These are phyloP conservation scores for Suillus clintonianus DNA, from an alignment of 768 basidiomycete genomes.

Conservation along the genomic window DNA sequence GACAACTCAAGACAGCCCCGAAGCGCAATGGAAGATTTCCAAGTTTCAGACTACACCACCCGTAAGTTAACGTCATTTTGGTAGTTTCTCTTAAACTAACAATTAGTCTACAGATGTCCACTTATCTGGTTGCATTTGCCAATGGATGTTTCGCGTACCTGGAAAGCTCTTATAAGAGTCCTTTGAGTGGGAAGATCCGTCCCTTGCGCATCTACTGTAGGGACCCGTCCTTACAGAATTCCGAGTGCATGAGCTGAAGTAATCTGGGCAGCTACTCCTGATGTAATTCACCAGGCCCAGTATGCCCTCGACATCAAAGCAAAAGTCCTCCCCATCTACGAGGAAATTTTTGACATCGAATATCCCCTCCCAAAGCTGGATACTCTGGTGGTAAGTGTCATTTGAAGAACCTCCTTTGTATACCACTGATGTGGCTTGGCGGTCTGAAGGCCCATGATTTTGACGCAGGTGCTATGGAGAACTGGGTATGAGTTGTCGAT, in stretches of 20 bases:
- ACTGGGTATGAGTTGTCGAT: conserved; percentile 53
- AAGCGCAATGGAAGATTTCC: conserved; percentile 75
- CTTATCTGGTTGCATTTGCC: conserved; percentile 87
- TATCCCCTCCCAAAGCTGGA: conserved; percentile 95
- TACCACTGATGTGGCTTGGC: background rate
- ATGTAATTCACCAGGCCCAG: conserved; percentile 80
- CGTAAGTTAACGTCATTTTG: conserved; percentile 28
- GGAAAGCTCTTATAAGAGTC: conserved; percentile 76
- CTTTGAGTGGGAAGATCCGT: conserved; percentile 75
- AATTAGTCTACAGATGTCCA: conserved; percentile 57
- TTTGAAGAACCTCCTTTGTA: background rate
- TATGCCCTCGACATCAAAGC: conserved; percentile 89
- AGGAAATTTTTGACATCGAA: conserved; percentile 88
- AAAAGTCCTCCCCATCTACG: conserved; percentile 84
- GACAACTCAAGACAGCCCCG: conserved; percentile 33
- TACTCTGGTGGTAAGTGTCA: conserved; percentile 70
- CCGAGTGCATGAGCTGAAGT: background rate
- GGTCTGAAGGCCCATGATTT: conserved; percentile 72
- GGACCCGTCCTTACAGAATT: conserved; percentile 14
- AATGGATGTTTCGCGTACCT: conserved; percentile 77
- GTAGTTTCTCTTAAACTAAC: background rate
- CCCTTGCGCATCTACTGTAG: conserved; percentile 85
- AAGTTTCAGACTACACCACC: conserved; percentile 79
- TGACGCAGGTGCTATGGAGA: conserved; percentile 92
- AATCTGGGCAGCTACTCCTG: conserved; percentile 61